These are phyloP conservation scores for Stipa capillata DNA, from an alignment of 176 grass and related monocot species.

Conservation along the genomic window DNA sequence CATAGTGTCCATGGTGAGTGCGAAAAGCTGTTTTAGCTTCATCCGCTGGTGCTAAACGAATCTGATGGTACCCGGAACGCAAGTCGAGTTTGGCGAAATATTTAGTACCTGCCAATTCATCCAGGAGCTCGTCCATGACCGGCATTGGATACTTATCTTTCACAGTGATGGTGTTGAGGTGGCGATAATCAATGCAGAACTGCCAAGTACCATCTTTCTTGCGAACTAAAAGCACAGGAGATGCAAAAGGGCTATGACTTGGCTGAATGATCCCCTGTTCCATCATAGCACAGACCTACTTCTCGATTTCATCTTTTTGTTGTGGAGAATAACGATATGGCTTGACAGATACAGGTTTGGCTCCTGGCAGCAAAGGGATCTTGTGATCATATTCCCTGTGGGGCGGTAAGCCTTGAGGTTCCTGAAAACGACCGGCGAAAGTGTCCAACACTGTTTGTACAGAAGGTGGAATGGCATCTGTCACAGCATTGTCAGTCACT, in stretches of 20 bases:
- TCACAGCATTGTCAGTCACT: not conserved
- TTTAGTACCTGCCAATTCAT: not conserved
- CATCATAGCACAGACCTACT: not conserved
- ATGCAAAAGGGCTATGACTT: not conserved
- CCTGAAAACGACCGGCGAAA: too few species aligned
- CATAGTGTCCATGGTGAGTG: not conserved
- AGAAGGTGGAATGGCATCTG: too few species aligned
- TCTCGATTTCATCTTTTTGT: not conserved
- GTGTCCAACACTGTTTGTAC: too few species aligned
- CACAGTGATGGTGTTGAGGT: too few species aligned
- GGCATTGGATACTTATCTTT: too few species aligned
- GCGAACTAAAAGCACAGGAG: too few species aligned
- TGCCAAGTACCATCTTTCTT: too few species aligned
- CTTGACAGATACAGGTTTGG: not conserved
- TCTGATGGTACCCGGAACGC: not conserved
- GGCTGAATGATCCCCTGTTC: not conserved
- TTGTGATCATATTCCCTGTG: not conserved
- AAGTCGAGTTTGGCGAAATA: not conserved
- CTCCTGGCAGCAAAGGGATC: not conserved
- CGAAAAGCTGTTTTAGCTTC: not conserved
- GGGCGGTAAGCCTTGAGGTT: not conserved
- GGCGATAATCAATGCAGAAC: too few species aligned
- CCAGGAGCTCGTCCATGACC: not conserved
- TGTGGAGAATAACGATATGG: not conserved
- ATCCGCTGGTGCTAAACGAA: rapidly evolving